phyloP scores from a whole-genome alignment of 768 basidiomycete species.

The Auricularia cornea region DNA sequence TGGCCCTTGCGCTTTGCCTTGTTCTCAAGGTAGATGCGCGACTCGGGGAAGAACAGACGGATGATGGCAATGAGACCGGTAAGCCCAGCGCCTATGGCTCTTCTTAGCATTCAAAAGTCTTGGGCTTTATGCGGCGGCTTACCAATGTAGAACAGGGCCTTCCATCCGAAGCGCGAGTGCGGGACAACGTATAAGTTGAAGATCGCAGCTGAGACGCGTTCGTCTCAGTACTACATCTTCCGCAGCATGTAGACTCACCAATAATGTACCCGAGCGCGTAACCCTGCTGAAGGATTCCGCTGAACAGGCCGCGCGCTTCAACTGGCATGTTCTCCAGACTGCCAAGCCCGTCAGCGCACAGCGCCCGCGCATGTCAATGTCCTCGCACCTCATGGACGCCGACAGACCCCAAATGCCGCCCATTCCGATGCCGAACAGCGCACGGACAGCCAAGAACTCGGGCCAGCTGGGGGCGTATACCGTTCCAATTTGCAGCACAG shows the following conservation, averaged over 20 bases:
- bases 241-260: neutral
- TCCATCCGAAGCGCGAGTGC: neutral
- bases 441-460: conserved; percentile 30
- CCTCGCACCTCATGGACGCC: conserved; percentile 6
- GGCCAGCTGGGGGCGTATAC: conserved; percentile 30
- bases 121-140: no score
- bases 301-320: conserved; percentile 32
- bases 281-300: conserved; percentile 35
- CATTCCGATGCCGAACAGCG: conserved; percentile 30
- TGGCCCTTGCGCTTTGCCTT: neutral
- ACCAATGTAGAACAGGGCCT: neutral
- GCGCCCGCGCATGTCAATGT: neutral
- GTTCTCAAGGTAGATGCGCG: conserved; percentile 1
- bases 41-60: neutral
- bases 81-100: neutral
- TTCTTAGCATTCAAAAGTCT: neutral
- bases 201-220: neutral
- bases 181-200: conserved; percentile 1
- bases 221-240: neutral
- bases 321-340: conserved; percentile 32
- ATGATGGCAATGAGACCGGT: neutral
- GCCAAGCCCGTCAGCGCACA: conserved; percentile 15
- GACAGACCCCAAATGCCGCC: conserved; percentile 14
- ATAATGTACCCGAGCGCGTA: conserved; percentile 30
- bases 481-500: conserved; percentile 28